These are phyloP conservation scores for Dentipellis sp. DNA, from an alignment of 768 basidiomycete species.

Conservation along the genomic window DNA sequence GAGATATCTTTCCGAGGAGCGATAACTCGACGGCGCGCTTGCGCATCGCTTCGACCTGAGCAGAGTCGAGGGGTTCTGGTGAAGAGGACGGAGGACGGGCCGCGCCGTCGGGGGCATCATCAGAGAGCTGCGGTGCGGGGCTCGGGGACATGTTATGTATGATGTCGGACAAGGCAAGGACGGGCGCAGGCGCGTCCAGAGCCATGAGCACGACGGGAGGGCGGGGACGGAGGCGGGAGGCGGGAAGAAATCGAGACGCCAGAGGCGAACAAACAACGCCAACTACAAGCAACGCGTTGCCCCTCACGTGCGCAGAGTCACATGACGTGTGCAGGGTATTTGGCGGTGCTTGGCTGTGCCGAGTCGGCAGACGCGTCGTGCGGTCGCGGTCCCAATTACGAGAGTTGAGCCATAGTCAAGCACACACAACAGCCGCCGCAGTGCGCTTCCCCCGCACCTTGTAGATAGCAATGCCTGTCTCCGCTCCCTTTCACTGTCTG, in stretches of 20 bases:
- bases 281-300: slow-evolving; percentile 19
- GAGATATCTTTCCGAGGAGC: slow-evolving; percentile 16
- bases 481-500: slow-evolving; percentile 26
- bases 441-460: background rate
- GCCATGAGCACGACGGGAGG: slow-evolving; percentile 18
- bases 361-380: background rate
- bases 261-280: slow-evolving; percentile 19
- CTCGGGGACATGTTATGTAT: slow-evolving; percentile 45
- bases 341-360: background rate
- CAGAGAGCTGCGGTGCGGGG: slow-evolving; percentile 25
- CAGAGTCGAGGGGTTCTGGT: slow-evolving; percentile 32
- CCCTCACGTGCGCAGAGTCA: slow-evolving; percentile 20
- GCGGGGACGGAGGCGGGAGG: background rate
- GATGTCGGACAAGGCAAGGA: slow-evolving; percentile 46
- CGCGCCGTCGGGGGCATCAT: slow-evolving; percentile 15
- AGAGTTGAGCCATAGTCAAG: background rate
- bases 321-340: slow-evolving; percentile 22
- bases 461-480: slow-evolving; percentile 14
- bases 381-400: background rate
- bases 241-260: slow-evolving; percentile 5
- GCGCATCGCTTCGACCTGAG: slow-evolving; percentile 42
- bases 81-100: slow-evolving; percentile 17
- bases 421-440: background rate
- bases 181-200: slow-evolving; percentile 26
- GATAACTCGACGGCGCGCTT: slow-evolving; percentile 36